Conservation (phyloP, 345 rosid species). For the Populus euphratica region DNA sequence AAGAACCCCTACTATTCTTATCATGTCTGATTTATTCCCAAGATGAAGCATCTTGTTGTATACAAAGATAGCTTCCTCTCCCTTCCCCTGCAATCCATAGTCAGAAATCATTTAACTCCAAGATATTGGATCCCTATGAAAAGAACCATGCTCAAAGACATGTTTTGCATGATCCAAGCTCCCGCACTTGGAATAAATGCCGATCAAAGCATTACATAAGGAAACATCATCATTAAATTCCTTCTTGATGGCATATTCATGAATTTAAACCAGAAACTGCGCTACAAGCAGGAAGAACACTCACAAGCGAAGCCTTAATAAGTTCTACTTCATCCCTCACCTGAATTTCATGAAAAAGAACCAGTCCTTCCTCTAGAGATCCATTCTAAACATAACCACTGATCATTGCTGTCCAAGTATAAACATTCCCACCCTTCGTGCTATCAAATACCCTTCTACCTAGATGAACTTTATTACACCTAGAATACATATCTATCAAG, state of each 20-base stretch:
- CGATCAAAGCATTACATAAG: slow-evolving; percentile 57
- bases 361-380: slow-evolving; percentile 41
- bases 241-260: slow-evolving; percentile 53
- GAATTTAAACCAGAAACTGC: slow-evolving; percentile 49
- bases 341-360: slow-evolving; percentile 56
- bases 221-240: slow-evolving; percentile 31
- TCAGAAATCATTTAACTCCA: slow-evolving; percentile 74
- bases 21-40: slow-evolving; percentile 48
- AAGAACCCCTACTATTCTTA: slow-evolving; percentile 54
- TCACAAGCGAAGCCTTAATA: slow-evolving; percentile 51
- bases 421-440: slow-evolving; percentile 44
- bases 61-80: slow-evolving; percentile 49
- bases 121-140: slow-evolving; percentile 48
- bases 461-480: slow-evolving; percentile 21
- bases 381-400: slow-evolving; percentile 50
- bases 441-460: slow-evolving; percentile 44
- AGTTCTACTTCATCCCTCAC: slow-evolving; percentile 41
- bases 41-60: slow-evolving; percentile 48
- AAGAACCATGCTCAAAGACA: slow-evolving; percentile 39
- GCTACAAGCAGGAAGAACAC: slow-evolving; percentile 57
- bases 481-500: slow-evolving; percentile 62
- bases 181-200: slow-evolving; percentile 63
- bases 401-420: slow-evolving; percentile 66
- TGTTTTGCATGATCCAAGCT: slow-evolving; percentile 48
- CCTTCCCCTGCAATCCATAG: slow-evolving; percentile 68